These are phyloP conservation scores for Entrophospora sp. DNA, from an alignment of 192 early-diverging fungal species.

Conservation along the genomic window DNA sequence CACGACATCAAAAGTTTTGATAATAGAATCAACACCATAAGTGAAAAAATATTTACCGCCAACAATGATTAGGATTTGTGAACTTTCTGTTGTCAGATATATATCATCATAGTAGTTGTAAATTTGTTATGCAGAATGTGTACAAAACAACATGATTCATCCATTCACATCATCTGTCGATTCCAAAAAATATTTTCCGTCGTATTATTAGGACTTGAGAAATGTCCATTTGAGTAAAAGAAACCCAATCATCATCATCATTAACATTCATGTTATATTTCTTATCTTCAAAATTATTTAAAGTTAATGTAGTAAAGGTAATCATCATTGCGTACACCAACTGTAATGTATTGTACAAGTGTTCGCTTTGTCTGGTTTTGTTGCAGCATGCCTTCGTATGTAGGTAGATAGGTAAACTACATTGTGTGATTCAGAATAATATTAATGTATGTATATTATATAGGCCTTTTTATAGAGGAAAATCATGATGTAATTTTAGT, in stretches of 20 bases:
- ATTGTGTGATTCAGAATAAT: no score
- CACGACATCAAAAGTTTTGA: conserved; percentile 44
- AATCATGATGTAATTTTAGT: no score
- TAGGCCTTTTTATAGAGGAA: no score
- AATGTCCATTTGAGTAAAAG: conserved; percentile 66
- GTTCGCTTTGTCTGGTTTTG: no score
- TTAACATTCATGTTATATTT: conserved; percentile 65
- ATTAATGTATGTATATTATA: no score
- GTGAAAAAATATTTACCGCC: conserved; percentile 58
- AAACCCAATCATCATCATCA: conserved; percentile 74
- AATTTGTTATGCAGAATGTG: conserved; percentile 35
- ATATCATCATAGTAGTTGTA: conserved; percentile 56
- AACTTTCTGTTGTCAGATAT: conserved; percentile 55
- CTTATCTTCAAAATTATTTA: background rate
- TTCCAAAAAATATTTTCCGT: conserved; percentile 44
- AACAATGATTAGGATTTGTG: conserved; percentile 51
- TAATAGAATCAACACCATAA: conserved; percentile 49
- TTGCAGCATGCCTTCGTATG: no score
- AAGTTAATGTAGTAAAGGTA: conserved; percentile 56
- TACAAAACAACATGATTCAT: conserved; percentile 52
- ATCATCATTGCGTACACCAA: conserved; percentile 61
- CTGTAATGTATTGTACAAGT: conserved; percentile 38
- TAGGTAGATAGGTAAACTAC: no score
- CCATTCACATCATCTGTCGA: conserved; percentile 62
- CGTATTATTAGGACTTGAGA: conserved; percentile 41